Conservation (phyloP, 176 grass and related monocot species). For the Eleusine indica region DNA sequence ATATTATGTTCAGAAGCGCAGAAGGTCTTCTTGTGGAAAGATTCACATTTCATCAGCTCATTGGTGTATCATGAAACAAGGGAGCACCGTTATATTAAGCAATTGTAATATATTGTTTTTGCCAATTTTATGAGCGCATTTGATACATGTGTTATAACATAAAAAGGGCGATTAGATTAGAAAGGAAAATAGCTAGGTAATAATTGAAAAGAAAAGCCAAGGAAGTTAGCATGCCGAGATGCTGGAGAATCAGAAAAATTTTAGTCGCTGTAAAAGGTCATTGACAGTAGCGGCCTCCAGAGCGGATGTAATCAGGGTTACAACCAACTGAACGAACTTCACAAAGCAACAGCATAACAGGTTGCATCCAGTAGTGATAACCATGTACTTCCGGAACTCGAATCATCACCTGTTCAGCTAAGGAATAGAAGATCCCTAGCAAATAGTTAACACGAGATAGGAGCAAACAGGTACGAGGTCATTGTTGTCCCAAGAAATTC, state of each 20-base stretch:
- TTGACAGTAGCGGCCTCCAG: background rate
- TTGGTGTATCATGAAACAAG: constrained; percentile 37
- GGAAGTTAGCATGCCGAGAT: background rate
- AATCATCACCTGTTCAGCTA: background rate
- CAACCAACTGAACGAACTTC: background rate
- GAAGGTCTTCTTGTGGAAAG: constrained; percentile 32
- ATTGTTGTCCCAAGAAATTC: background rate
- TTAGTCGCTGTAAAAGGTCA: background rate
- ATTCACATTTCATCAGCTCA: constrained; percentile 12
- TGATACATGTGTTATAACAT: background rate
- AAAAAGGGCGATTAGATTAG: background rate
- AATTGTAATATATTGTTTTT: constrained; percentile 43
- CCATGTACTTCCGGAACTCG: background rate
- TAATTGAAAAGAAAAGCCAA: background rate
- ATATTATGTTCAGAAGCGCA: constrained; percentile 4
- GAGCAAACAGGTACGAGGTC: background rate
- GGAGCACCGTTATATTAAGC: constrained; percentile 3
- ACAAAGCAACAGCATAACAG: background rate
- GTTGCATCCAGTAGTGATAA: background rate
- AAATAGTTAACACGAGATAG: background rate
- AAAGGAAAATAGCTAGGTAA: background rate
- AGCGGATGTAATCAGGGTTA: background rate
- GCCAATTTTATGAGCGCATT: background rate
- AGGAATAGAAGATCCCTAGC: background rate
- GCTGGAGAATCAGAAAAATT: background rate